Evolutionary conservation across 176 grass and related monocot species (phyloP).

Genomic region (Avena atlantica): DNA sequence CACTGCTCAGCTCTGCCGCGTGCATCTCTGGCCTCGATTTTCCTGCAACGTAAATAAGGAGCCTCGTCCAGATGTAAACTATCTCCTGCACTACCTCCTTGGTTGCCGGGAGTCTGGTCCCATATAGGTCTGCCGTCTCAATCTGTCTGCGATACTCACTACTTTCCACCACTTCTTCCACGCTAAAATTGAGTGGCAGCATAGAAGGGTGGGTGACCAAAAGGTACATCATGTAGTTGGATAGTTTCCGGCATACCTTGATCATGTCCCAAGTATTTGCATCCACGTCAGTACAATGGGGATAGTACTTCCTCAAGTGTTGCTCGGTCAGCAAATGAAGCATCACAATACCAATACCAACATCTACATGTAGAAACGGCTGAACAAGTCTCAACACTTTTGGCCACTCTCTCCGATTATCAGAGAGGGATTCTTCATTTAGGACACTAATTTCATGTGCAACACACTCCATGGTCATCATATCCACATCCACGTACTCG

Average conservation of each 20-base stretch:
- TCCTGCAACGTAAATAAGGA: not conserved
- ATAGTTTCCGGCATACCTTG: not conserved
- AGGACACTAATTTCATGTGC: not conserved
- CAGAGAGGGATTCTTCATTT: not conserved
- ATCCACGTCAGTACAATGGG: not conserved
- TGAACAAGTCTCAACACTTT: no score
- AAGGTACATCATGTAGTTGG: not conserved
- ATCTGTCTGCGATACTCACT: no score
- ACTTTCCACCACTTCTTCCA: not conserved
- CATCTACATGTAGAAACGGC: fast-evolving
- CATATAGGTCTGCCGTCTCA: no score
- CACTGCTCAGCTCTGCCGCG: not conserved
- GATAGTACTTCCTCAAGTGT: not conserved
- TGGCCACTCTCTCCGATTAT: not conserved
- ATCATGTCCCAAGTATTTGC: not conserved
- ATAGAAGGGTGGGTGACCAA: not conserved
- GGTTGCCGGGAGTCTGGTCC: no score
- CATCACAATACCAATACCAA: not conserved
- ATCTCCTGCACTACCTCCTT: not conserved
- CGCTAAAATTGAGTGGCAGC: not conserved
- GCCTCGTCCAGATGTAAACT: not conserved
- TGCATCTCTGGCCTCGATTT: not conserved
- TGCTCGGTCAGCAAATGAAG: not conserved
- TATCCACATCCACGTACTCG: not conserved
- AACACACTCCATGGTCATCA: not conserved